Conservation (phyloP, 768 basidiomycete species). For the Leccinum rimulosum region DNA sequence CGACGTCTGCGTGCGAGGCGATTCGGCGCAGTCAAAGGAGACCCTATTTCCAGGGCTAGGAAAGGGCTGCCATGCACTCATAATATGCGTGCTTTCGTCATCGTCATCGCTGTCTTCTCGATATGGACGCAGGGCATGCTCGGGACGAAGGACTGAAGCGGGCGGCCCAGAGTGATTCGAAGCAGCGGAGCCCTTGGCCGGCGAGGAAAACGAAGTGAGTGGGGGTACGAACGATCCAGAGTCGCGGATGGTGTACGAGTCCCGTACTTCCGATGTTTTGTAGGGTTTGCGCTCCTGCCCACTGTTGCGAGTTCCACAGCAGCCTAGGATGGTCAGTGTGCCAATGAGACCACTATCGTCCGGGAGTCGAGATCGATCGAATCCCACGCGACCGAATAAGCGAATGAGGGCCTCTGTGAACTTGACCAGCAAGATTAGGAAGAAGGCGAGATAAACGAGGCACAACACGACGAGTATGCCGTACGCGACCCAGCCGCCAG, state of each 20-base stretch:
- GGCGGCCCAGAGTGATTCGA: conserved; percentile 50
- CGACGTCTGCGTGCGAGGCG: conserved; percentile 29
- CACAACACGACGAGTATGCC: conserved; percentile 82
- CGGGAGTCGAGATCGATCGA: conserved; percentile 77
- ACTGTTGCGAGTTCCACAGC: conserved; percentile 53
- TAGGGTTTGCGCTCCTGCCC: conserved; percentile 22
- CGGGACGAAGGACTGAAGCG: conserved; percentile 72
- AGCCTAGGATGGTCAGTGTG: conserved; percentile 68
- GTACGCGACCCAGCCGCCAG: conserved; percentile 92
- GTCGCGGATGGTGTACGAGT: conserved; percentile 34
- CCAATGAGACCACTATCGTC: conserved; percentile 88
- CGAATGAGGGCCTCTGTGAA: conserved; percentile 80
- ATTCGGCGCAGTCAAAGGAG: conserved; percentile 27
- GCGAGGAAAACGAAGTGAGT: conserved; percentile 28
- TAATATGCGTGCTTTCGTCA: conserved; percentile 75
- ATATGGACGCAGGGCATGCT: conserved; percentile 74
- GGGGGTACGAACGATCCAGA: conserved; percentile 53
- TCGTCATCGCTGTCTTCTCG: conserved; percentile 73
- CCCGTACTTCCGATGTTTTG: conserved; percentile 26
- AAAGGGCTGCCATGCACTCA: conserved; percentile 91
- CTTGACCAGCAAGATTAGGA: conserved; percentile 82
- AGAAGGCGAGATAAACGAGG: conserved; percentile 80
- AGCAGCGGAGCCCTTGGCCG: conserved; percentile 29
- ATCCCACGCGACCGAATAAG: conserved; percentile 71
- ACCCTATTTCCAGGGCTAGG: conserved; percentile 37